Evolutionary conservation across 1,139 yeast species (phyloP).

Genomic region (Sugiyamaella xylanicola): DNA sequence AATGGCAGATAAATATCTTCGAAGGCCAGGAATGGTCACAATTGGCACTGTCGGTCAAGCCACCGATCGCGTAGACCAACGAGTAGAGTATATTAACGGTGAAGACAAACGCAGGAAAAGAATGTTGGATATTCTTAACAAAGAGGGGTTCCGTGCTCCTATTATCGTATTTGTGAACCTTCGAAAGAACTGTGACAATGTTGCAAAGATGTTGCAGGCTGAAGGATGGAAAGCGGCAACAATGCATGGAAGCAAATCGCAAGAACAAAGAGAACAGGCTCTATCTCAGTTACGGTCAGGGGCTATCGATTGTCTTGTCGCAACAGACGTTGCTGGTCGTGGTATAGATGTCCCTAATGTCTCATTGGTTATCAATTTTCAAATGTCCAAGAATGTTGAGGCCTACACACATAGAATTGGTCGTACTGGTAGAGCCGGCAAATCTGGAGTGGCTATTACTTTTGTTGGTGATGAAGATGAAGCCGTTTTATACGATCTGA

Average conservation of each 20-base stretch:
- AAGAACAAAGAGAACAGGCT: slow-evolving; percentile 83
- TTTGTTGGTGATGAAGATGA: slow-evolving; percentile 64
- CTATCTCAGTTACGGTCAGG: slow-evolving; percentile 65
- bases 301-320: slow-evolving; percentile 67
- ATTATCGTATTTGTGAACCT: slow-evolving; percentile 81
- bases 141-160: slow-evolving; percentile 48
- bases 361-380: slow-evolving; percentile 80
- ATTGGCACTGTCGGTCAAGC: slow-evolving; percentile 67
- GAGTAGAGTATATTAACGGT: slow-evolving; percentile 55
- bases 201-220: slow-evolving; percentile 53
- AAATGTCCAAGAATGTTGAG: slow-evolving; percentile 75
- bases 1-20: slow-evolving; percentile 62
- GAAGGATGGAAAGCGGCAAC: slow-evolving; percentile 57
- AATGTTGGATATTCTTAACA: slow-evolving; percentile 42
- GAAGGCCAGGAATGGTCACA: slow-evolving; percentile 60
- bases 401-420: slow-evolving; percentile 93
- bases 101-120: slow-evolving; percentile 46
- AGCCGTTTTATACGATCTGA: slow-evolving; percentile 55
- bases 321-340: slow-evolving; percentile 96
- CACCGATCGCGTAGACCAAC: slow-evolving; percentile 67
- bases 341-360: slow-evolving; percentile 92
- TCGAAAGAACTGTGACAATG: slow-evolving; percentile 68
- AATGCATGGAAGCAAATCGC: slow-evolving; percentile 86
- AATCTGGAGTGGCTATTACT: slow-evolving; percentile 71
- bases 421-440: slow-evolving; percentile 95